A percentile compares a stretch with the other conserved stretches of the same genome.
These are phyloP conservation scores for Mycena metata DNA, from an alignment of 768 basidiomycete species.

Conservation along the genomic window DNA sequence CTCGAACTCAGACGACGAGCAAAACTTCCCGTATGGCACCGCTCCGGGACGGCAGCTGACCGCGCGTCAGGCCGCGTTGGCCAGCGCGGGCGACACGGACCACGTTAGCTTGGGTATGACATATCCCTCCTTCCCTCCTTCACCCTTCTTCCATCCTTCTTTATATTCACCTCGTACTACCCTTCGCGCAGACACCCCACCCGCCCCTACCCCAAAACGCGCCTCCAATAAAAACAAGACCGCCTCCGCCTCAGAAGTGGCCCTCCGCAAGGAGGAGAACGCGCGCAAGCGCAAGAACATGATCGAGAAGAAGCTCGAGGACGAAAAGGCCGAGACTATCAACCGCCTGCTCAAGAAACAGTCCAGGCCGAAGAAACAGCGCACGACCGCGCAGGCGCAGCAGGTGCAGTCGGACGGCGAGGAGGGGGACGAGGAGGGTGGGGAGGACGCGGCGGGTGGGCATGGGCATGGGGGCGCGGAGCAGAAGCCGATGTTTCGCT, in stretches of 20 bases:
- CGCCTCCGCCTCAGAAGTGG: slow-evolving; percentile 66
- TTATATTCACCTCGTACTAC: too few relatives aligned
- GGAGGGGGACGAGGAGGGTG: slow-evolving; percentile 42
- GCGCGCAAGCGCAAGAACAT: slow-evolving; percentile 70
- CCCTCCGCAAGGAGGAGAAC: slow-evolving; percentile 68
- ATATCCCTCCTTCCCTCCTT: not conserved
- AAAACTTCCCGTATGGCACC: slow-evolving; percentile 39
- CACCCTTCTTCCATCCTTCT: too few relatives aligned
- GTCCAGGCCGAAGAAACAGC: slow-evolving; percentile 59
- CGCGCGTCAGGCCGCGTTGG: slow-evolving; percentile 63
- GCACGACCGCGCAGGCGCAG: slow-evolving; percentile 48
- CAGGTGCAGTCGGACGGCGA: slow-evolving; percentile 48
- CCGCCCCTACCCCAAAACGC: not conserved
- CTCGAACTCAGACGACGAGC: slow-evolving; percentile 31
- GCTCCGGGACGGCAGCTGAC: slow-evolving; percentile 44
- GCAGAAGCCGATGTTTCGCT: slow-evolving; percentile 58
- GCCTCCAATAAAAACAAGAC: slow-evolving; percentile 58
- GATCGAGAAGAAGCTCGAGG: slow-evolving; percentile 71
- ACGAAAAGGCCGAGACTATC: slow-evolving; percentile 75
- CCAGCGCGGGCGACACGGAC: slow-evolving; percentile 58
- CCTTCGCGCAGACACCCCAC: too few relatives aligned
- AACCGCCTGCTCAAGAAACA: slow-evolving; percentile 75
- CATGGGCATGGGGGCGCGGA: slow-evolving; percentile 51
- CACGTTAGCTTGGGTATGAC: slow-evolving; percentile 61
- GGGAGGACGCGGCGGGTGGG: slow-evolving; percentile 29